Evolutionary conservation across 805 yeast species (phyloP).

Genomic region (Wickerhamiella lipophila): DNA sequence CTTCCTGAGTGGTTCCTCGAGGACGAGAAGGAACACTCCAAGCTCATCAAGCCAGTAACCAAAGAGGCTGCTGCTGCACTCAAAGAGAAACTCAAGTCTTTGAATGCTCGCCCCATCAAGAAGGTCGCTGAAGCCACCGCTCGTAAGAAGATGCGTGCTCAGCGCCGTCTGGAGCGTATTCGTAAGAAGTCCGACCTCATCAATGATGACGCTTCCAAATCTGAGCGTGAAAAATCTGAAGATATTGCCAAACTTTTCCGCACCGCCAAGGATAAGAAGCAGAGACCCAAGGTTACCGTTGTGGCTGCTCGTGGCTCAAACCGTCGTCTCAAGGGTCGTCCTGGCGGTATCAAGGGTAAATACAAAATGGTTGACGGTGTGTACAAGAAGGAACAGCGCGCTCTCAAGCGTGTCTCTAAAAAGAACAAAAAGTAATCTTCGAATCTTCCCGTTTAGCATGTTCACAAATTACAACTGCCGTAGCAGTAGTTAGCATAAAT

Average conservation of each 20-base stretch:
- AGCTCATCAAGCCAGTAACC: constrained; percentile 78
- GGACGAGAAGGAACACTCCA: constrained; percentile 78
- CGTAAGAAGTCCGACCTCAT: constrained; percentile 87
- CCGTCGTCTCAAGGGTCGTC: constrained; percentile 84
- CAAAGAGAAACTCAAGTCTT: constrained; percentile 58
- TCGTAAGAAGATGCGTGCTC: constrained; percentile 87
- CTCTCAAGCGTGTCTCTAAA: constrained; percentile 78
- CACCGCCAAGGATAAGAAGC: constrained; percentile 48
- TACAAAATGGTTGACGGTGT: constrained; percentile 99
- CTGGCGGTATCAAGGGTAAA: constrained; percentile 91
- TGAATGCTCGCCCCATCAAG: constrained; percentile 96
- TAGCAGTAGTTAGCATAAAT: not conserved
- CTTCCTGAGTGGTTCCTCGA: constrained; percentile 96
- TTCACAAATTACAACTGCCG: not conserved
- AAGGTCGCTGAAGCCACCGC: constrained; percentile 97
- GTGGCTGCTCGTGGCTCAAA: constrained; percentile 81
- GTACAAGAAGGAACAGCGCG: constrained; percentile 93
- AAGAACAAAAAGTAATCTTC: constrained; percentile 46
- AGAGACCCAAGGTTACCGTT: constrained; percentile 71
- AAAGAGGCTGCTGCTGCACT: constrained; percentile 80
- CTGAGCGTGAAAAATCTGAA: constrained; percentile 89
- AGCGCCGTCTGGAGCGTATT: constrained; percentile 70
- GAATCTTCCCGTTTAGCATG: not conserved
- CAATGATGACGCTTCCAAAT: constrained; percentile 72
- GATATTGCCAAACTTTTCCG: constrained; percentile 80